A percentile compares a stretch with the other conserved stretches of the same genome.
These are phyloP conservation scores for Neolentinus lepideus DNA, from an alignment of 1,284 basidiomycete genomes.

Conservation along the genomic window DNA sequence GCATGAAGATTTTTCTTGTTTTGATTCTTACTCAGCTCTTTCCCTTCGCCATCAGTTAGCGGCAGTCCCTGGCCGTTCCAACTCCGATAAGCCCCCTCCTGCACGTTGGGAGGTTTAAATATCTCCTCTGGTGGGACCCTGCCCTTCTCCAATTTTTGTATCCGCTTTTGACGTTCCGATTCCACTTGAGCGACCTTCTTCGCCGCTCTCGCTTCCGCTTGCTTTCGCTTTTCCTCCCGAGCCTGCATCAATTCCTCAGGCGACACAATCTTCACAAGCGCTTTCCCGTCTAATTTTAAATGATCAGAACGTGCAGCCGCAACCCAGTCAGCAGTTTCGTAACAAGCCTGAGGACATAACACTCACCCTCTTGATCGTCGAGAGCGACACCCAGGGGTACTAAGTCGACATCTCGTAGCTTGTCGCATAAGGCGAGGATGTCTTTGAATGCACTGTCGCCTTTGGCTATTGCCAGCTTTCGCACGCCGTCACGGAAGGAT, in stretches of 20 bases:
- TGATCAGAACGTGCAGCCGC: conserved; percentile 5
- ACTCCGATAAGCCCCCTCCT: conserved; percentile 60
- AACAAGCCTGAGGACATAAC: conserved; percentile 5
- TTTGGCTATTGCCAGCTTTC: conserved; percentile 75
- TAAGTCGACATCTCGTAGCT: conserved; percentile 84
- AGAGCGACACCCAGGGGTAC: conserved; percentile 92
- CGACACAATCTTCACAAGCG: conserved; percentile 89
- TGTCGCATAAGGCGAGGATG: conserved; percentile 82
- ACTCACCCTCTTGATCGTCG: conserved; percentile 89
- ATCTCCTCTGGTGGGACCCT: conserved; percentile 69
- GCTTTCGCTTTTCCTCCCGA: conserved; percentile 85
- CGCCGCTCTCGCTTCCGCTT: conserved; percentile 69
- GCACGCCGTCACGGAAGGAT: conserved; percentile 87
- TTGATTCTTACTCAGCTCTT: conserved; percentile 80
- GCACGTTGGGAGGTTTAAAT: conserved; percentile 80
- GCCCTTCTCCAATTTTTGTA: conserved; percentile 85
- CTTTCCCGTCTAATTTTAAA: conserved; percentile 74
- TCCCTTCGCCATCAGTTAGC: conserved; percentile 76
- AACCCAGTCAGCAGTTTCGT: not conserved
- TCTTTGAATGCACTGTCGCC: conserved; percentile 63
- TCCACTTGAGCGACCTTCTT: conserved; percentile 75
- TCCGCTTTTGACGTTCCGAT: conserved; percentile 70
- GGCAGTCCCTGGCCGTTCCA: conserved; percentile 89
- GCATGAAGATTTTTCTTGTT: conserved; percentile 82
- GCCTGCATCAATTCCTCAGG: conserved; percentile 78